These are phyloP conservation scores for Serendipita sp. DNA, from an alignment of 768 basidiomycete genomes.

Conservation along the genomic window DNA sequence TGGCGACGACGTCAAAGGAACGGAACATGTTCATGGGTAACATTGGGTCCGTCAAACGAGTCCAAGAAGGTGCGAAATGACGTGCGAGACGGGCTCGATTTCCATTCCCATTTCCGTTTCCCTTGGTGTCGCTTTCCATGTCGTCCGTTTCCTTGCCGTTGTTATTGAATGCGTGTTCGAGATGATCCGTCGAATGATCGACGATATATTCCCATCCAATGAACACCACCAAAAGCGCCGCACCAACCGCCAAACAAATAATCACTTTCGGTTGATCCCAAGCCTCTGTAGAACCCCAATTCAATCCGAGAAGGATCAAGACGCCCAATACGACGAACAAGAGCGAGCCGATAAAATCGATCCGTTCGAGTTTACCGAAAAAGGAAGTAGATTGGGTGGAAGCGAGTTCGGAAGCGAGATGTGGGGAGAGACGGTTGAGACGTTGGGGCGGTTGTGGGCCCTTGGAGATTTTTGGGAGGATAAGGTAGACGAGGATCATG, in stretches of 20 bases:
- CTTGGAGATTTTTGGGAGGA: constrained; percentile 9
- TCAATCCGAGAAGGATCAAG: constrained; percentile 33
- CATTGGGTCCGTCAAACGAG: no score
- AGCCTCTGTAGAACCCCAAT: constrained; percentile 28
- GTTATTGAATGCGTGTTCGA: not conserved
- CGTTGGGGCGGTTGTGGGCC: not conserved
- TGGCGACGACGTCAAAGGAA: no score
- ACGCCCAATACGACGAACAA: constrained; percentile 23
- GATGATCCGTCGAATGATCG: constrained; percentile 14
- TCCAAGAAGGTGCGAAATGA: no score
- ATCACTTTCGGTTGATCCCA: constrained; percentile 33
- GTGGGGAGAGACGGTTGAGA: not conserved
- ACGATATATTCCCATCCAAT: constrained; percentile 29
- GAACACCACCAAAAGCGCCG: constrained; percentile 25
- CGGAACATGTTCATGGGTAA: no score
- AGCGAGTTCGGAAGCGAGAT: constrained; percentile 18
- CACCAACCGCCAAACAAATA: constrained; percentile 30
- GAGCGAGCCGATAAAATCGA: no score
- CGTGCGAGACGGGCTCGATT: no score
- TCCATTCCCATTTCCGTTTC: no score
- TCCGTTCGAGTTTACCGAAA: no score
- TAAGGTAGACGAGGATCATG: constrained; percentile 25
- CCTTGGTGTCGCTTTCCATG: not conserved
- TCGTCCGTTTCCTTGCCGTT: not conserved
- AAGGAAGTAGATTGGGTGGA: no score